Evolutionary conservation across 2,329 filamentous ascomycete species (phyloP).

Genomic region (Malbranchea cinnamomea): DNA sequence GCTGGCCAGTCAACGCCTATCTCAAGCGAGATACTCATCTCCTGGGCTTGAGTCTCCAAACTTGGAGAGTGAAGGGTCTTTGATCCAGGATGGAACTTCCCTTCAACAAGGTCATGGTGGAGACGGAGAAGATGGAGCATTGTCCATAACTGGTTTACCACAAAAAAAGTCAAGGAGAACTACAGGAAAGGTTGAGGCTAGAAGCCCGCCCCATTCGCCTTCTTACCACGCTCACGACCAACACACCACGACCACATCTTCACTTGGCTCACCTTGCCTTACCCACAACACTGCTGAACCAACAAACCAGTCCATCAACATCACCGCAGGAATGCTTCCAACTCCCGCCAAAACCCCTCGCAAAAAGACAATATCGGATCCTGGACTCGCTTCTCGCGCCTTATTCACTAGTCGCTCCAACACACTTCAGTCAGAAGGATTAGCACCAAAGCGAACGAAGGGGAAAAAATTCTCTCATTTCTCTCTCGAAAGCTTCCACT

Average conservation of each 20-base stretch:
- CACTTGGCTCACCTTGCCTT: constrained; percentile 13
- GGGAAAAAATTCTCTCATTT: constrained; percentile 31
- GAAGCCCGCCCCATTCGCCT: constrained; percentile 1
- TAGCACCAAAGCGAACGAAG: constrained; percentile 33
- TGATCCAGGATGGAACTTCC: no score
- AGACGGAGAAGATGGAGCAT: no score
- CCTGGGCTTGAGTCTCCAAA: no score
- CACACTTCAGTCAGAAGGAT: constrained; percentile 27
- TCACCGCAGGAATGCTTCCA: constrained; percentile 36
- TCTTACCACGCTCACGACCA: constrained; percentile 5
- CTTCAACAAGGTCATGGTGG: no score
- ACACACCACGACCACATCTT: constrained; percentile 8
- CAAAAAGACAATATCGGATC: constrained; percentile 29
- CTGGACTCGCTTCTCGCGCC: constrained; percentile 36
- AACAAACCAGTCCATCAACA: constrained; percentile 14
- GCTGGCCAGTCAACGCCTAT: constrained; percentile 20
- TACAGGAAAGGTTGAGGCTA: no score
- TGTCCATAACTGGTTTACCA: no score
- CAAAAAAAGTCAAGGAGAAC: no score
- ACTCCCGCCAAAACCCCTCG: constrained; percentile 48
- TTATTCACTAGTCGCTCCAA: constrained; percentile 36
- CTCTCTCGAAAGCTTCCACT: constrained; percentile 30
- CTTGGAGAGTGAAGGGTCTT: no score
- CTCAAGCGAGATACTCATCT: constrained; percentile 12
- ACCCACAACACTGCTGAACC: constrained; percentile 11